Evolutionary conservation across 495 filamentous ascomycete genomes (phyloP).

Genomic region (Penicillium cataractarum): DNA sequence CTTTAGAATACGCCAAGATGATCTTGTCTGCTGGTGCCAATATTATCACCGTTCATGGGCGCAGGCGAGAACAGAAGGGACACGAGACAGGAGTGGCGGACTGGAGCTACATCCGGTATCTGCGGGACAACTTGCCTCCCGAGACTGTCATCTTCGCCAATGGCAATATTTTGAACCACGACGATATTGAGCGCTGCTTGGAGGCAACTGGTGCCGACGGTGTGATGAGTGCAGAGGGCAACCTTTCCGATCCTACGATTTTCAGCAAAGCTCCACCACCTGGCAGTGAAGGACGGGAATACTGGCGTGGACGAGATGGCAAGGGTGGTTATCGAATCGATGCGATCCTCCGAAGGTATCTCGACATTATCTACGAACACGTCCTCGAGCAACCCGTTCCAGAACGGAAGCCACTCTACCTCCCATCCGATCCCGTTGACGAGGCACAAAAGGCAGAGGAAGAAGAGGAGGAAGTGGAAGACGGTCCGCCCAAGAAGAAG

Average conservation of each 20-base stretch:
- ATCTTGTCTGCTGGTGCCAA: conserved; percentile 88
- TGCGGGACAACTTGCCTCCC: conserved; percentile 79
- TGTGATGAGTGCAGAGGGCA: conserved; percentile 95
- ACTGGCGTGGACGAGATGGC: conserved; percentile 81
- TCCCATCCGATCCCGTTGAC: conserved; percentile 63
- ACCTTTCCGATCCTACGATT: conserved; percentile 85
- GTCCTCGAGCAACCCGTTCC: conserved; percentile 67
- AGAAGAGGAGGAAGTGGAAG: conserved; percentile 41
- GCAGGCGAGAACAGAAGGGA: conserved; percentile 89
- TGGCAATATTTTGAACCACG: conserved; percentile 85
- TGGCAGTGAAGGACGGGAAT: conserved; percentile 70
- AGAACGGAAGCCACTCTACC: conserved; percentile 68
- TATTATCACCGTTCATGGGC: conserved; percentile 89
- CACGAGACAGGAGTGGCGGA: conserved; percentile 94
- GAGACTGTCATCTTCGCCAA: conserved; percentile 97
- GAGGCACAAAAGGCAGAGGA: conserved; percentile 36
- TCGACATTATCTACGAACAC: conserved; percentile 83
- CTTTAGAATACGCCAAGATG: conserved; percentile 85
- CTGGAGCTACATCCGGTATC: conserved; percentile 79
- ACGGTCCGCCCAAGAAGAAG: conserved; percentile 61
- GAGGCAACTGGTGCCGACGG: conserved; percentile 86
- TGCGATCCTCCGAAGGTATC: conserved; percentile 80
- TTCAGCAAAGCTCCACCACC: conserved; percentile 69
- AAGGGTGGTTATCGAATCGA: conserved; percentile 90
- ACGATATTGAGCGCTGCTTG: conserved; percentile 79